Percentiles rank a stretch among this genome's conserved stretches.
These are phyloP conservation scores for Paramecium octaurelia DNA, from an alignment of 73 alveolate species.

Conservation along the genomic window DNA sequence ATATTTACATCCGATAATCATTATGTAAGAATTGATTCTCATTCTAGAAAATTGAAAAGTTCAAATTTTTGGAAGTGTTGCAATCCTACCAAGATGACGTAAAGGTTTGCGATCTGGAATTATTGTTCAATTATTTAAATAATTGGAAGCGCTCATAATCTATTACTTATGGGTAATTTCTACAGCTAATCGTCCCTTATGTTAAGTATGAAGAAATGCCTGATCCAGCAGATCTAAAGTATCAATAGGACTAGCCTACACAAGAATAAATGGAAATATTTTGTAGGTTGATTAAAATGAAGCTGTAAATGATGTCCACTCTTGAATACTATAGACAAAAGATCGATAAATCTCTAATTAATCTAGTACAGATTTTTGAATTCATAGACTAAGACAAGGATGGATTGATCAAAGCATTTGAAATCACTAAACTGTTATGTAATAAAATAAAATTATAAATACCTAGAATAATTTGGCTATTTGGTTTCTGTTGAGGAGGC, in stretches of 20 bases:
- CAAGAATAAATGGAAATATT: background rate
- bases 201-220: background rate
- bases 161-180: background rate
- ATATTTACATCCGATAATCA: background rate
- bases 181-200: background rate
- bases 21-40: background rate
- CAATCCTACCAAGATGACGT: background rate
- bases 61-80: slow-evolving; percentile 5
- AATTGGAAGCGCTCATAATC: slow-evolving; percentile 2
- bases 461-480: background rate
- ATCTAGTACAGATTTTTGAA: background rate
- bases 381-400: slow-evolving; percentile 16
- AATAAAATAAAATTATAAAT: background rate
- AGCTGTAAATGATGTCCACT: slow-evolving; percentile 22
- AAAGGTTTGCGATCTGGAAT: slow-evolving; percentile 9
- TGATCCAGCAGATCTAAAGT: background rate
- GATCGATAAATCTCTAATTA: background rate
- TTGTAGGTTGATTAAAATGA: background rate
- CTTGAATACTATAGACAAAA: background rate
- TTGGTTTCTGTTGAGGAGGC: background rate
- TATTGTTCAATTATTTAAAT: background rate
- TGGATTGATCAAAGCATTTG: slow-evolving; percentile 13
- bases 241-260: background rate
- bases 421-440: background rate
- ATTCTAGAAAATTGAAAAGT: slow-evolving; percentile 11